phyloP scores from a whole-genome alignment of 305 asterid genomes.

The Petunia hybrid region DNA sequence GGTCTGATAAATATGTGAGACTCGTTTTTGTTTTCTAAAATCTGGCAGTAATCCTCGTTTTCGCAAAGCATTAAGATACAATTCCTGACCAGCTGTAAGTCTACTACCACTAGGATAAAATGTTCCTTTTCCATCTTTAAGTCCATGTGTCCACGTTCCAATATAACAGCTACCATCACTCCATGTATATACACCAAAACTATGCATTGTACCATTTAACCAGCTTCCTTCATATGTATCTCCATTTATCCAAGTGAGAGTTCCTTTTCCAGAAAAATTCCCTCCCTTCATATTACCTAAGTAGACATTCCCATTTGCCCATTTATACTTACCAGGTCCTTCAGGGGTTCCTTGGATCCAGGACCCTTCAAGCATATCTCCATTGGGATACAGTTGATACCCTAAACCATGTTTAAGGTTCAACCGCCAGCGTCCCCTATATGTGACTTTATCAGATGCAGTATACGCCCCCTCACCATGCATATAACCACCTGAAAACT shows the following conservation, averaged over 20 bases:
- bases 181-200: constrained; percentile 92
- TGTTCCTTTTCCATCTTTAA: constrained; percentile 95
- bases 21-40: constrained; percentile 72
- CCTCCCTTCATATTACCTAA: constrained; percentile 88
- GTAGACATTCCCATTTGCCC: constrained; percentile 87
- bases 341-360: constrained; percentile 92
- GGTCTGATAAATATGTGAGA: constrained; percentile 70
- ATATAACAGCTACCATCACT: constrained; percentile 78
- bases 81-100: constrained; percentile 70
- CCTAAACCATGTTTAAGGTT: constrained; percentile 95
- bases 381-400: constrained; percentile 72
- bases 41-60: constrained; percentile 88
- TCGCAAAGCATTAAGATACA: constrained; percentile 80
- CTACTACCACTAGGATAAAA: constrained; percentile 82
- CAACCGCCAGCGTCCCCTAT: constrained; percentile 90
- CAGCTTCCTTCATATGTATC: constrained; percentile 89
- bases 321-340: constrained; percentile 92
- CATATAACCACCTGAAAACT: constrained; percentile 87
- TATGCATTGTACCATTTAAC: constrained; percentile 82
- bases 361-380: constrained; percentile 85
- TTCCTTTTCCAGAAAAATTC: constrained; percentile 87
- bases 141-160: constrained; percentile 93
- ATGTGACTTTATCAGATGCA: constrained; percentile 53
- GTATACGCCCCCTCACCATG: constrained; percentile 77
- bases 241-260: constrained; percentile 82